Base-by-base conservation (phyloP, 306 rosid genomes). In the Clitoria ternatea region DNA sequence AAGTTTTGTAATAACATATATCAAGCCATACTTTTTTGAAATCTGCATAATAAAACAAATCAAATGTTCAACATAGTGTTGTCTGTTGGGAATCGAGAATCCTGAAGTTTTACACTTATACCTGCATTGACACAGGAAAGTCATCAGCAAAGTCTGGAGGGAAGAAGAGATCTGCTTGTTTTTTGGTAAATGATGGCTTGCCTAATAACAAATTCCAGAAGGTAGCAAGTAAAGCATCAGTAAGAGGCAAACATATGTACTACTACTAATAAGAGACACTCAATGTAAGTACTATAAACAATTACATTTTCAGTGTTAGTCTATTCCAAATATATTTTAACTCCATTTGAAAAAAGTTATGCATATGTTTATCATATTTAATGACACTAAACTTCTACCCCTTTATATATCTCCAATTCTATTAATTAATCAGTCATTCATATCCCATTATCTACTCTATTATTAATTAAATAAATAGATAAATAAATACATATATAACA, bases 71-170 rank as follows among this genome's bases (percentile, higher is more conserved):
- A 74, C 54, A 26, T 4, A n/a, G n/a, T n/a, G 48, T 22, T 32
- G 14, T 14, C 22, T 5, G 64, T 29, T 75, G 65, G 50, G 86
- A 83, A 64, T 75, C 69, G 53, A 78, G 22, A 45, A 8, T 11
- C 37, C 23, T 23, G 50, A 6, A 29, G 12, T 77, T 83, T 83
- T 73, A 20, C 53, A 69, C 27, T 37, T n/a, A 77, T 65, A 87
- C 92, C 92, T 87, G 92, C 90, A 87, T 87, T 69, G 92, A 82
- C 65, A 87, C 92, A 15, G 92, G 87, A 83, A 83, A 86, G 80
- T 86, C 90, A 63, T 86, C 90, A 15, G 87, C 84, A 57, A 86
- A 86, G 68, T 86, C 90, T 0, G 90, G 90, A 30, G 90, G 90
- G 68, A 86, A 86, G 82, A 86, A 86, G 29, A 86, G 43, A 76